phyloP scores from a whole-genome alignment of 2,329 filamentous ascomycete genomes.

The Trichophyton rubrum region DNA sequence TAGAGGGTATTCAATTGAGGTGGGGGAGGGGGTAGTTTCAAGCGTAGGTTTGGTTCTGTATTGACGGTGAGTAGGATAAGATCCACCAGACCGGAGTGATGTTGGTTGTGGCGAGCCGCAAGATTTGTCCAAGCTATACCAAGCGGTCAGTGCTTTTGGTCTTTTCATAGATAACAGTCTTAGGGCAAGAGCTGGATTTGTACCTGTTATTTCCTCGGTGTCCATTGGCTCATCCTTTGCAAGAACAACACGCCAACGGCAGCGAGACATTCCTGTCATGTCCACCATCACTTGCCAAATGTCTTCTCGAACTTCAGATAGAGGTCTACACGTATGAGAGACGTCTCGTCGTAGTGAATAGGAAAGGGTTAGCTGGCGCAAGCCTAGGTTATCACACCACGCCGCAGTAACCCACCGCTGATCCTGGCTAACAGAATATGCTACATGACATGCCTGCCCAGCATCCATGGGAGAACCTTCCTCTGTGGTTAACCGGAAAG shows the following conservation, averaged over 20 bases:
- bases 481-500: slow-evolving; percentile 43
- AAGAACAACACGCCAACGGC: slow-evolving; percentile 45
- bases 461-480: slow-evolving; percentile 45
- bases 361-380: slow-evolving; percentile 41
- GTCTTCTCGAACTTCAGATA: slow-evolving; percentile 42
- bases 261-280: slow-evolving; percentile 40
- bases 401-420: slow-evolving; percentile 46
- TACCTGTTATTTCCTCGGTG: slow-evolving; percentile 40
- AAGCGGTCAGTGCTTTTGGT: not conserved
- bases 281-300: slow-evolving; percentile 47
- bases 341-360: slow-evolving; percentile 40
- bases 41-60: slow-evolving; percentile 24
- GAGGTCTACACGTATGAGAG: slow-evolving; percentile 21
- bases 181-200: slow-evolving; percentile 16
- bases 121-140: slow-evolving; percentile 27
- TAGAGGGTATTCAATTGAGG: slow-evolving; percentile 25
- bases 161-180: not conserved
- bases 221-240: slow-evolving; percentile 41
- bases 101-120: slow-evolving; percentile 29
- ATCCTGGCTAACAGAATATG: slow-evolving; percentile 44
- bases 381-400: slow-evolving; percentile 48
- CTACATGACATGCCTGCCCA: slow-evolving; percentile 46
- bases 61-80: slow-evolving; percentile 27
- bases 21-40: slow-evolving; percentile 23
- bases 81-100: slow-evolving; percentile 23